A percentile compares a stretch with the other conserved stretches of the same genome.
These are phyloP conservation scores for Naganishia onofrii DNA, from an alignment of 768 basidiomycete genomes.

Conservation along the genomic window DNA sequence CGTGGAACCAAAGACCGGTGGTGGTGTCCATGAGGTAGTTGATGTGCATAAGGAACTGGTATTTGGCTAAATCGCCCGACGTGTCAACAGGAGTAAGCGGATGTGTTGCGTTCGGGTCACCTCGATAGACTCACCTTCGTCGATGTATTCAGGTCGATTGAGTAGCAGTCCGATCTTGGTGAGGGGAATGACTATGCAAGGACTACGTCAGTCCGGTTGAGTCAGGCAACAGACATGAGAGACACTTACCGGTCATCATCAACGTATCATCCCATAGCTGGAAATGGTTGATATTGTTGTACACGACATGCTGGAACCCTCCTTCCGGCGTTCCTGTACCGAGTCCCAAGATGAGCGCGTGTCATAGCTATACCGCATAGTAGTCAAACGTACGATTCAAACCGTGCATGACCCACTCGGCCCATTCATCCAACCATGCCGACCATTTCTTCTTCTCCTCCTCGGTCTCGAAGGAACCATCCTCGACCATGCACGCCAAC, in stretches of 20 bases:
- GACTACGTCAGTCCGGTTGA: not conserved
- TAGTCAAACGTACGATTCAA: slow-evolving; percentile 23
- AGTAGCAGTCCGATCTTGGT: slow-evolving; percentile 62
- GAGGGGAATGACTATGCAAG: slow-evolving; percentile 56
- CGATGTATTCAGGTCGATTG: slow-evolving; percentile 58
- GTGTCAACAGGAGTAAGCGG: not conserved
- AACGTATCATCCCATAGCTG: slow-evolving; percentile 59
- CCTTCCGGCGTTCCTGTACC: slow-evolving; percentile 33
- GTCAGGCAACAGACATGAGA: not conserved
- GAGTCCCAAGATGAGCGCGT: not conserved
- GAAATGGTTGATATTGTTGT: slow-evolving; percentile 40
- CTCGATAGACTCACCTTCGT: slow-evolving; percentile 60
- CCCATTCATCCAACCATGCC: slow-evolving; percentile 53
- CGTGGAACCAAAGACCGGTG: slow-evolving; percentile 49
- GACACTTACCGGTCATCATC: slow-evolving; percentile 56
- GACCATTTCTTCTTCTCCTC: slow-evolving; percentile 36
- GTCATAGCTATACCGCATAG: not conserved
- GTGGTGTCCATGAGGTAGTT: slow-evolving; percentile 47
- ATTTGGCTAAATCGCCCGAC: slow-evolving; percentile 35
- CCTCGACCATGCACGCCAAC: slow-evolving; percentile 38
- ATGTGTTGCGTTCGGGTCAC: not conserved
- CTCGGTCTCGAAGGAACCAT: slow-evolving; percentile 32
- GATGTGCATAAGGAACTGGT: slow-evolving; percentile 47
- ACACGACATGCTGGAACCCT: slow-evolving; percentile 42
- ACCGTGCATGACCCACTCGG: slow-evolving; percentile 57